Base-by-base conservation (phyloP, 805 yeast genomes). In the Danielia oregonensis region DNA sequence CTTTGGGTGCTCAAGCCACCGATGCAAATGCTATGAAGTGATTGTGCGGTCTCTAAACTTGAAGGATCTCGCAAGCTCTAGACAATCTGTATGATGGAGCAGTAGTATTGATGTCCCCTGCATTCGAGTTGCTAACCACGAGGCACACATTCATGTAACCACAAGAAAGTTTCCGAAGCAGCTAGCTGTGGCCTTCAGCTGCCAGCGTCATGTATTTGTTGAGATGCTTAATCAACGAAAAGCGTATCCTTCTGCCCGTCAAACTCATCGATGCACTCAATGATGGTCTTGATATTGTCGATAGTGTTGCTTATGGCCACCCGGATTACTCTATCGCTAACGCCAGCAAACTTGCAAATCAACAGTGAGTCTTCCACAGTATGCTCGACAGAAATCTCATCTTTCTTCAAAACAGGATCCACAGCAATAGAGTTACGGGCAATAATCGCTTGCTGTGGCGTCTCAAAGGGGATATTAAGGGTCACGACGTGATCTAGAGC, bases 291-390 rank as follows among this genome's bases (percentile, higher is more conserved):
- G 36, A 86, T 56, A 42, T 80, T 81, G 52, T 87, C 96, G 36
- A 89, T 65, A 12, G 84, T 74, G 44, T 82, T 82, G 57, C 87
- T 86, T 13, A 84, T 86, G 6, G 94, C 94, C 5, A 87, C 95
- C 42, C 97, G 66, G 33, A 88, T 71, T 5, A 79, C 79, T 28
- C 96, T 65, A 44, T 84, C 94, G 32, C 85, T 79, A 0, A 68
- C 66, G 2, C 87, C 86, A 6, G 63, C 55, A 45, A 86, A 84
- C 1, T 49, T 42, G 18, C 79, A 72, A 2, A 54, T 39, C 26
- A 86, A 62, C 0, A 40, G 42, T 13, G 44, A 49, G 2, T 55
- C 72, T 3, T 61, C 52, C 0, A 61, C 52, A 5, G 51, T 29
- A 42, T 78, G 78, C 1, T 44, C 46, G 4, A 79, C 79, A 12